phyloP scores from a whole-genome alignment of 768 basidiomycete species.

The Pholiota microspora region DNA sequence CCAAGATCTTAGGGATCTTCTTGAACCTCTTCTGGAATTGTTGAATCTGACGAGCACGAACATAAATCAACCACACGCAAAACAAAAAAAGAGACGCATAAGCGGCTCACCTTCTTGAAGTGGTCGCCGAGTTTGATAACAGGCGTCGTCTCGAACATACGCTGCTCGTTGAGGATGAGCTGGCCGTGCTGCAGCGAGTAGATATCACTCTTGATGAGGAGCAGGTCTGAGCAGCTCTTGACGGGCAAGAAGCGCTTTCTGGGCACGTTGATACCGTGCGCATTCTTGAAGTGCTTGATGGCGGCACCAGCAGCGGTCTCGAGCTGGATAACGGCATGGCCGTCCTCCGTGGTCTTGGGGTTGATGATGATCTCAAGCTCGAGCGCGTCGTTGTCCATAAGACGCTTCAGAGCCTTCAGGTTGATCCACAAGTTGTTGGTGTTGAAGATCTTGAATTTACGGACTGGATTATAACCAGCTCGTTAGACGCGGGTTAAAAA shows the following conservation, averaged over 20 bases:
- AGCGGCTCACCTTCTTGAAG: conserved; percentile 80
- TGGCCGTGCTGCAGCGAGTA: conserved; percentile 90
- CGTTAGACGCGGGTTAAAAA: conserved; percentile 9
- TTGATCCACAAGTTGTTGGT: conserved; percentile 84
- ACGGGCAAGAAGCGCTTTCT: conserved; percentile 92
- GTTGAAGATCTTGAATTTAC: conserved; percentile 95
- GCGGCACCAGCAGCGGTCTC: conserved; percentile 94
- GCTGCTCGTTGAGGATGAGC: conserved; percentile 76
- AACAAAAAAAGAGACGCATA: not conserved
- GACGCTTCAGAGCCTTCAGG: conserved; percentile 82
- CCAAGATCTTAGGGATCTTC: conserved; percentile 87
- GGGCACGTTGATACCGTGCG: conserved; percentile 93
- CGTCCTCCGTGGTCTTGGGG: conserved; percentile 84
- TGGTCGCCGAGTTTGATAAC: conserved; percentile 96
- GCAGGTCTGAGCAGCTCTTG: conserved; percentile 83
- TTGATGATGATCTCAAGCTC: conserved; percentile 96
- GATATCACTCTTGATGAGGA: conserved; percentile 90
- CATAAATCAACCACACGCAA: not conserved
- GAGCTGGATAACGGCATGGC: conserved; percentile 83
- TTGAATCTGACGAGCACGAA: conserved; percentile 50
- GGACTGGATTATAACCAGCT: conserved; percentile 47
- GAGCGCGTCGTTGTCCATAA: conserved; percentile 85
- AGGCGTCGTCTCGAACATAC: conserved; percentile 88
- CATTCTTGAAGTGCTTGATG: conserved; percentile 90
- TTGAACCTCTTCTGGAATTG: conserved; percentile 96